Evolutionary conservation across 352 stramenopile species (phyloP), one percentile per base, ranked within the genome.

Genomic region (Globisporangium splendens): DNA sequence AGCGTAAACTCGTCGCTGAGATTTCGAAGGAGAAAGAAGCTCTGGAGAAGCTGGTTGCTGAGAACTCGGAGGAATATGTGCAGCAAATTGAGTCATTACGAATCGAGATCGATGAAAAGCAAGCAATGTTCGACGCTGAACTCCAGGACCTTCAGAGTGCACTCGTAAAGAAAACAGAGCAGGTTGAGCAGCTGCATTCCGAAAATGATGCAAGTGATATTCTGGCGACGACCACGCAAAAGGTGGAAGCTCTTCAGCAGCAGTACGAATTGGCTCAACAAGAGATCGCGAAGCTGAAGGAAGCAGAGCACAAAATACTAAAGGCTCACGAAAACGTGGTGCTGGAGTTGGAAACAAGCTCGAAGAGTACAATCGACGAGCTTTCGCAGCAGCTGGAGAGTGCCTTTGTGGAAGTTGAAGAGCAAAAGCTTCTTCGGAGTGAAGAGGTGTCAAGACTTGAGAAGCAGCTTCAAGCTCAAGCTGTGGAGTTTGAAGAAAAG

Each of bases 391-490:
- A 77, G 24, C 60, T 82, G 3, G 64, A 74, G 46, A 54, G 63
- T 10, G 61, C 72, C 0, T 72, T 69, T 24, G 52, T 63, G 1
- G 64, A 73, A 38, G 56, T 69, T 6, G 66, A 78, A 15, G 61
- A 70, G 41, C 28, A 63, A 14, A 75, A 76, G 48, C 21, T 68
- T 14, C 46, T 69, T 12, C 73, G 71, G n/a, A 41, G 50, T 11
- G 60, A 68, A 12, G 67, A 70, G 14, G 61, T 66, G n/a, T n/a
- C 54, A 7, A 63, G 65, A 43, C 61, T 78, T 10, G 62, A 77
- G 49, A 50, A 68, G 1, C 59, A 70, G 35, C 50, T 77, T 21
- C 5, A 35, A 35, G 28, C 28, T 8, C 28, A 35, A 35, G 28
- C 28, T 10, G 28, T 10, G 2, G 28, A 35, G 28, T 20, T 17